Evolutionary conservation across 352 stramenopile species (phyloP).

Genomic region (Phytopythium delawarense): DNA sequence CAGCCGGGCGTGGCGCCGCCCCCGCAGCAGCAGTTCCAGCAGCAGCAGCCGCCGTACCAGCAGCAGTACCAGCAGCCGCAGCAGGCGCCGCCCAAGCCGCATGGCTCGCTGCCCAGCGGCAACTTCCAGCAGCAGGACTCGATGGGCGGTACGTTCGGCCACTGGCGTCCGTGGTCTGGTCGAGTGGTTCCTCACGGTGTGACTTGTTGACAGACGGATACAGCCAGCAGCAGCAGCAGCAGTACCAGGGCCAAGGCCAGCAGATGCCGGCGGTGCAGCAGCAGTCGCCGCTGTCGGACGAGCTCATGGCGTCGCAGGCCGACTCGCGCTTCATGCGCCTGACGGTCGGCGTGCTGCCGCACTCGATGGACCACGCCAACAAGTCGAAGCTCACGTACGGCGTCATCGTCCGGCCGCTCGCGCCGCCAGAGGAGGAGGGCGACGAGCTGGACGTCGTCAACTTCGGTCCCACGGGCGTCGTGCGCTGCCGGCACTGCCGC

Average conservation of each 20-base stretch:
- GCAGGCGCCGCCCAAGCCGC: constrained; percentile 23
- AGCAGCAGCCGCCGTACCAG: constrained; percentile 11
- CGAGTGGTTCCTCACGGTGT: background rate
- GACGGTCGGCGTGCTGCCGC: constrained; percentile 67
- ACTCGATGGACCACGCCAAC: constrained; percentile 79
- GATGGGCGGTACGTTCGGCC: constrained; percentile 47
- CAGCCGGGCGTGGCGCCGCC: constrained; percentile 19
- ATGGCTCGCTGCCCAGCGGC: constrained; percentile 46
- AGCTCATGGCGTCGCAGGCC: constrained; percentile 71
- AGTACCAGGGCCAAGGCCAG: constrained; percentile 26
- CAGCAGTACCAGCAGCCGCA: constrained; percentile 20
- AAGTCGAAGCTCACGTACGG: constrained; percentile 85
- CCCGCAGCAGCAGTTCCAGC: constrained; percentile 14
- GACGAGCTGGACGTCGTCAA: constrained; percentile 84
- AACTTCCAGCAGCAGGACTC: constrained; percentile 84
- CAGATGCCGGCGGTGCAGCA: constrained; percentile 27
- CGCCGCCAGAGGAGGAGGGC: constrained; percentile 52
- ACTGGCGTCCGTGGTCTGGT: too few relatives aligned
- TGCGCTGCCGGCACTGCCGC: constrained; percentile 87
- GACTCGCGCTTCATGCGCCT: constrained; percentile 82
- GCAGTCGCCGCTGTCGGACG: constrained; percentile 48
- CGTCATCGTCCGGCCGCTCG: constrained; percentile 81
- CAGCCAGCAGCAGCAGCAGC: constrained; percentile 36
- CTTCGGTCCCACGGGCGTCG: constrained; percentile 77
- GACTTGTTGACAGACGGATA: constrained; percentile 40